Evolutionary conservation across 306 rosid genomes (phyloP), one percentile per base, ranked within the genome.

Genomic region (Fagus sylvatica): DNA sequence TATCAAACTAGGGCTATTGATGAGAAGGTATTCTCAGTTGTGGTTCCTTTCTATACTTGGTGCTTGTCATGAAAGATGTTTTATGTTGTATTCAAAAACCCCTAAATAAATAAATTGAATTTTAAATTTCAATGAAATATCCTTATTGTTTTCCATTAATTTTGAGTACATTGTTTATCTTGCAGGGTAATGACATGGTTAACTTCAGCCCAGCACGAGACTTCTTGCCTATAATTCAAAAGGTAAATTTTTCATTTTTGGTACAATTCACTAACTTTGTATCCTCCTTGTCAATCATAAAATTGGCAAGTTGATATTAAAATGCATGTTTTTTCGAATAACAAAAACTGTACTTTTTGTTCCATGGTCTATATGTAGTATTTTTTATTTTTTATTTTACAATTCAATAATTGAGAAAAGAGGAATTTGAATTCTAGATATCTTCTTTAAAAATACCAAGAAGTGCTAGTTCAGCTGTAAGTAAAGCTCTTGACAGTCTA

Each of bases 131-230:
- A 17, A 22, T 7, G 9, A 75, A 70, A 81, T 68, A 40, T 46
- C 42, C 10, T 51, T 43, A 49, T 46, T 3, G 66, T 19, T 74
- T 53, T 65, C 60, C 53, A 37, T 43, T n/a, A 28, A 5, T 42
- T 36, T 37, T 22, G 40, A 17, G 28, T 22, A 22, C 28, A 22
- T 22, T 22, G 32, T 55, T 32, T 7, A 6, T 32, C 16, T 81
- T 78, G 6, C 49, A 90, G 94, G 90, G 94, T 59, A 85, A 87
- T 19, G 80, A 82, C 39, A 74, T 77, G 59, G 84, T 84, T 67
- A 55, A 74, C 70, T 90, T 84, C 71, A 88, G 74, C 67, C 94
- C 94, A 0, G 89, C 94, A 36, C 77, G 56, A 57, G 88, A 81
- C 7, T 86, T 80, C 77, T 53, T 85, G 30, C 85, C 89, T 16